Evolutionary conservation across 148 eudicot genomes (phyloP), one percentile per base, ranked within the genome.

Genomic region (Vaccinium macrocarpon): DNA sequence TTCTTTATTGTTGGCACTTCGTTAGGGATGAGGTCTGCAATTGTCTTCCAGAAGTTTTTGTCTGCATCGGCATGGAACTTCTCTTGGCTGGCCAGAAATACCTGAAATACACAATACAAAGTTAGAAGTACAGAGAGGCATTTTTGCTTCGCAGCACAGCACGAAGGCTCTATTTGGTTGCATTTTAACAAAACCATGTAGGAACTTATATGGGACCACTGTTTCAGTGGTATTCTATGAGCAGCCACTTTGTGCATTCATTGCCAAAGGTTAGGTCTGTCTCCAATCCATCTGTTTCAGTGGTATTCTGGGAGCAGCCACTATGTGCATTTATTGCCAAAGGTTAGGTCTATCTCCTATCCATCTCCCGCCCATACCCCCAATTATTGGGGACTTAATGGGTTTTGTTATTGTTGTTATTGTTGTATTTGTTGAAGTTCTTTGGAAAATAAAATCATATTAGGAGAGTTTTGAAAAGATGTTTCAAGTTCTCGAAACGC

Each of bases 1-100:
- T 81, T 89, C 88, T 83, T 81, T 59, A 89, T 89, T 6, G 81
- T 70, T 5, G 94, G 87, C 61, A 92, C 88, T 88, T 88, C 91
- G 10, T 83, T 85, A 49, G 92, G 94, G 73, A 90, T 76, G 62
- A 90, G 90, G 81, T 92, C 94, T 14, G 88, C 86, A 59, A 90
- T 85, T 81, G 92, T 83, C 80, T 89, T 88, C 92, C 94, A 92
- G 88, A 88, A 89, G 72, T 76, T 85, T 79, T 89, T 89, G 79
- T 82, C 83, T 50, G 90, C 91, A 78, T 92, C 92, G 0, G 87
- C 86, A 86, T 92, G 91, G 86, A 92, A 89, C 81, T 86, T 89
- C 82, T 86, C 92, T 81, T 68, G 86, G 88, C 85, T 86, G 42
- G 84, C 87, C 38, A 91, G 25, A 66, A 86, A 82, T 82, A 89